Conservation (phyloP, 768 basidiomycete genomes). For the Leccinum longicurvipes region DNA sequence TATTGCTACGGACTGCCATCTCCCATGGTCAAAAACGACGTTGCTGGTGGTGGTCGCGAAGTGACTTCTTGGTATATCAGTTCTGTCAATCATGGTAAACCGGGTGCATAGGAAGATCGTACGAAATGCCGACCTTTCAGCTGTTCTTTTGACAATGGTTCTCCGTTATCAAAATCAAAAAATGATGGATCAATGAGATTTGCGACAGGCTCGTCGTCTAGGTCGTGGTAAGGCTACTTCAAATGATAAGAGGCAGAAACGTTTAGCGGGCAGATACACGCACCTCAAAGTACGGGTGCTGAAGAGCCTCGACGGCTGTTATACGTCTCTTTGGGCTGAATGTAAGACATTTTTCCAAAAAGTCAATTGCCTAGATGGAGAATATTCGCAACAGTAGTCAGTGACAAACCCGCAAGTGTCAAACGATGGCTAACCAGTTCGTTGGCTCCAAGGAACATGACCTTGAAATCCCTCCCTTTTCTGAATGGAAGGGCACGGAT, state of each 20-base stretch:
- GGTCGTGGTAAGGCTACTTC: slow-evolving; percentile 78
- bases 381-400: background rate
- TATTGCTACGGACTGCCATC: slow-evolving; percentile 11
- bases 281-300: slow-evolving; percentile 87
- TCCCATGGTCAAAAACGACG: slow-evolving; percentile 14
- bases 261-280: slow-evolving; percentile 9
- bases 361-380: slow-evolving; percentile 58
- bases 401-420: background rate
- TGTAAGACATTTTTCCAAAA: slow-evolving; percentile 76
- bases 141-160: slow-evolving; percentile 60
- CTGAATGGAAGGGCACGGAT: slow-evolving; percentile 87
- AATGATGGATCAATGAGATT: slow-evolving; percentile 70
- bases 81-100: slow-evolving; percentile 14
- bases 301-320: slow-evolving; percentile 81
- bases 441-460: slow-evolving; percentile 74
- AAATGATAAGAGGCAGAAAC: background rate
- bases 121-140: slow-evolving; percentile 53
- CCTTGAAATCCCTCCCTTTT: slow-evolving; percentile 67
- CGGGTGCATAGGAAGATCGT: background rate
- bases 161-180: slow-evolving; percentile 78
- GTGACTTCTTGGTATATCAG: slow-evolving; percentile 54
- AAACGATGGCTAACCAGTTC: slow-evolving; percentile 42
- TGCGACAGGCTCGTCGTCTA: slow-evolving; percentile 84
- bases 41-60: slow-evolving; percentile 10
- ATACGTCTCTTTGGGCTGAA: slow-evolving; percentile 87